phyloP scores from a whole-genome alignment of 441 rosid genomes.

The Erodium chrysanthum region DNA sequence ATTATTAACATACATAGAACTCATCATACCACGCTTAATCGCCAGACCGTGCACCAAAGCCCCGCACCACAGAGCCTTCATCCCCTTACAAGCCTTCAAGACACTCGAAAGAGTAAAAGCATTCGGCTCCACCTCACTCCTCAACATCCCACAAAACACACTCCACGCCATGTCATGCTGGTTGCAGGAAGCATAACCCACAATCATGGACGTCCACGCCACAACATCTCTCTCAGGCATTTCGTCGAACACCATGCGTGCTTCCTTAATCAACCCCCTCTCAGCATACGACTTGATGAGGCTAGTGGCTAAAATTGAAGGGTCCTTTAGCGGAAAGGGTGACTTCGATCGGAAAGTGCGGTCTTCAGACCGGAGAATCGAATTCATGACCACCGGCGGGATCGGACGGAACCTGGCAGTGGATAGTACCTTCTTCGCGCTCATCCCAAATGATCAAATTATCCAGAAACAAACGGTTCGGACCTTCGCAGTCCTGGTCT shows the following conservation, averaged over 20 bases:
- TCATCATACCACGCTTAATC: conserved; percentile 49
- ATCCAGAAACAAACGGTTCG: not conserved
- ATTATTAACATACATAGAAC: conserved; percentile 58
- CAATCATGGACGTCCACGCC: conserved; percentile 74
- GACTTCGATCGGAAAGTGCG: conserved; percentile 19
- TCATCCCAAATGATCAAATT: conserved; percentile 20
- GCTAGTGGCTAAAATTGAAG: conserved; percentile 56
- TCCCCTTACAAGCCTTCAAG: conserved; percentile 63
- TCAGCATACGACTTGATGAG: conserved; percentile 45
- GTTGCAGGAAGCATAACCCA: conserved; percentile 48
- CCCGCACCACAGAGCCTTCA: conserved; percentile 43
- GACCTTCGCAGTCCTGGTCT: not conserved
- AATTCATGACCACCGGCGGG: conserved; percentile 33
- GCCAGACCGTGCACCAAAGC: conserved; percentile 52
- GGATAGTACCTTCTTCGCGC: conserved; percentile 31
- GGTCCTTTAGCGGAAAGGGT: conserved; percentile 29
- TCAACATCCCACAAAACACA: conserved; percentile 50
- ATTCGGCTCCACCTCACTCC: conserved; percentile 36
- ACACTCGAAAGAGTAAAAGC: conserved; percentile 61
- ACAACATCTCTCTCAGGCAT: conserved; percentile 74
- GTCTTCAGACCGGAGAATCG: conserved; percentile 31
- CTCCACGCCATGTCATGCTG: conserved; percentile 40
- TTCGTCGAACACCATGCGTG: conserved; percentile 83
- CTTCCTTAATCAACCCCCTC: conserved; percentile 42
- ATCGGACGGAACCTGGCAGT: conserved; percentile 27